A percentile compares a stretch with the other conserved stretches of the same genome.
These are phyloP conservation scores for Saturnispora serradocipensis DNA, from an alignment of 805 yeast species.

Conservation along the genomic window DNA sequence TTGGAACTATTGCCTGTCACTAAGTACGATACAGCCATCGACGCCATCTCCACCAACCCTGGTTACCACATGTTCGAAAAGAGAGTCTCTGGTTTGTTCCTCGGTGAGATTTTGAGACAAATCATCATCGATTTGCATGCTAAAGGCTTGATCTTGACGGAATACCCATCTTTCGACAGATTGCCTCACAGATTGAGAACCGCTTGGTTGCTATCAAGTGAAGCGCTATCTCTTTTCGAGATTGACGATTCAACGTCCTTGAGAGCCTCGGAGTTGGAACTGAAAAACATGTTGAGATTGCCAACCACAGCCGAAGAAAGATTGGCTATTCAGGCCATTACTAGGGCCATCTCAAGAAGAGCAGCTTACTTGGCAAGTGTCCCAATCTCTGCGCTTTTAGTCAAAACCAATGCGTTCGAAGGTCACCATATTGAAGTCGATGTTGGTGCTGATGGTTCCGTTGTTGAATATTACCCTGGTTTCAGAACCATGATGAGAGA, in stretches of 20 bases:
- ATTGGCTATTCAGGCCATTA: constrained; percentile 56
- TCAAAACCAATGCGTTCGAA: constrained; percentile 57
- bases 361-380: constrained; percentile 88
- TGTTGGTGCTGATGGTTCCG: constrained; percentile 93
- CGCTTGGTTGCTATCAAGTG: constrained; percentile 73
- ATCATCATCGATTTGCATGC: constrained; percentile 59
- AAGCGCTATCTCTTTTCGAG: constrained; percentile 78
- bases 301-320: constrained; percentile 70
- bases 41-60: constrained; percentile 65
- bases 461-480: constrained; percentile 88
- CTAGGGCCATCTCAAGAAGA: constrained; percentile 74
- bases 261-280: constrained; percentile 57
- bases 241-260: constrained; percentile 73
- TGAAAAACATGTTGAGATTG: constrained; percentile 57
- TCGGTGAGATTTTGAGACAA: constrained; percentile 82
- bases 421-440: constrained; percentile 67
- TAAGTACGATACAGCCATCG: constrained; percentile 64
- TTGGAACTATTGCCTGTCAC: constrained; percentile 68
- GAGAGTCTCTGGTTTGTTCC: constrained; percentile 83
- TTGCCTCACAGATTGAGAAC: constrained; percentile 58
- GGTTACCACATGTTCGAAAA: constrained; percentile 91
- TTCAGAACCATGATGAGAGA: constrained; percentile 73
- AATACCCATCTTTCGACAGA: constrained; percentile 33
- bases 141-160: constrained; percentile 48
- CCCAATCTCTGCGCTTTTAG: constrained; percentile 75